A percentile compares a stretch with the other conserved stretches of the same genome.
These are phyloP conservation scores for Gentiana dahurica DNA, from an alignment of 257 asterid species.

Conservation along the genomic window DNA sequence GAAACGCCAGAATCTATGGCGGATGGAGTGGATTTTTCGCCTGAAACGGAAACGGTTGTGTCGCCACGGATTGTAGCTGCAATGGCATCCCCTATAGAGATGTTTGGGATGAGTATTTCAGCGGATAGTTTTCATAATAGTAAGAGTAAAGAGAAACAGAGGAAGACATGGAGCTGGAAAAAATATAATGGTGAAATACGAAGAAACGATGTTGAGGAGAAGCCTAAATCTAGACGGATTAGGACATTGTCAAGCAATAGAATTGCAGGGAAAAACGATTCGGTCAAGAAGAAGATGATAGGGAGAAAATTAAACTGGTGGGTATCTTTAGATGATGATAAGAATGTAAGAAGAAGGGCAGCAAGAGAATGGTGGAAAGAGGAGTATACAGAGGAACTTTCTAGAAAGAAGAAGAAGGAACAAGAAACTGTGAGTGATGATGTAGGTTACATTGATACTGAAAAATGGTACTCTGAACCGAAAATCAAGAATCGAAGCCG, in stretches of 20 bases:
- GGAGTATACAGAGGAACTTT: constrained; percentile 84
- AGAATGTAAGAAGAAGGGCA: constrained; percentile 61
- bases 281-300: constrained; percentile 33
- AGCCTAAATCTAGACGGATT: too few relatives aligned
- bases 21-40: constrained; percentile 42
- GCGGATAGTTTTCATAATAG: too few relatives aligned
- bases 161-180: too few relatives aligned
- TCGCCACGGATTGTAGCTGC: constrained; percentile 70
- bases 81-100: not conserved
- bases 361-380: constrained; percentile 99
- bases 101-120: too few relatives aligned
- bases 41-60: constrained; percentile 28
- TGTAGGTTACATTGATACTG: constrained; percentile 31
- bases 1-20: constrained; percentile 48
- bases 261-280: too few relatives aligned
- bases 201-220: too few relatives aligned
- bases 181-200: too few relatives aligned
- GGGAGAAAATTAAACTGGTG: constrained; percentile 74
- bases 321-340: constrained; percentile 78
- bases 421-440: constrained; percentile 41
- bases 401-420: constrained; percentile 63
- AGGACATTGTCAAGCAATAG: too few relatives aligned
- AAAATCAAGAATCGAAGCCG: constrained; percentile 55
- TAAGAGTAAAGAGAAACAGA: too few relatives aligned
- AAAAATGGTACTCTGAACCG: constrained; percentile 27